These are phyloP conservation scores for Umbilicus rupestris DNA, from an alignment of 164 flowering plant species.

Conservation along the genomic window DNA sequence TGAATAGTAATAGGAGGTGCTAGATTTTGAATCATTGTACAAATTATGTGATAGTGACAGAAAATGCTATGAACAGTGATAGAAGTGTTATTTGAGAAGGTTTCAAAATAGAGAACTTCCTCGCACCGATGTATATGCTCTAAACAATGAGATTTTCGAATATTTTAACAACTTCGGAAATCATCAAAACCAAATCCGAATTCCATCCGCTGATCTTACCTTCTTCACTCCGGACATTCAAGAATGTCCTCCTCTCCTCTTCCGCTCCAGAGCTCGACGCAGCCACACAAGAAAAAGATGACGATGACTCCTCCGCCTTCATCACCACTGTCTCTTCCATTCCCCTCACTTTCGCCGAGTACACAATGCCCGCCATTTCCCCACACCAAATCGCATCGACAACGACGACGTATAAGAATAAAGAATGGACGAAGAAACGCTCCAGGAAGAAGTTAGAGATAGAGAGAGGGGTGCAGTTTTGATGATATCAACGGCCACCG, in stretches of 20 bases:
- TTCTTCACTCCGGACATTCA: neutral
- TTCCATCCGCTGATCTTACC: neutral
- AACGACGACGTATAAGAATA: no score
- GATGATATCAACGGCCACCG: slow-evolving; percentile 4
- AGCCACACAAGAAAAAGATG: neutral
- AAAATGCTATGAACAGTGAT: no score
- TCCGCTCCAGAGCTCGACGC: neutral
- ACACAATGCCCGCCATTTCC: neutral
- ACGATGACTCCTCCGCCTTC: neutral
- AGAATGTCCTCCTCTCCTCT: neutral
- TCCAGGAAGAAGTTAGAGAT: neutral
- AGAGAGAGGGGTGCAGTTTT: neutral
- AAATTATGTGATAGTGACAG: no score
- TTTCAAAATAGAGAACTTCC: no score
- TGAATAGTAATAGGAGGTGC: no score
- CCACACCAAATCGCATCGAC: neutral
- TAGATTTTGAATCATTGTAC: no score
- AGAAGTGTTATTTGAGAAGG: no score
- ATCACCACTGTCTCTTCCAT: neutral
- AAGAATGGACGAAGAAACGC: slow-evolving; percentile 4
- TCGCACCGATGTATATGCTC: no score
- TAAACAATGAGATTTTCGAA: neutral
- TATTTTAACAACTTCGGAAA: neutral
- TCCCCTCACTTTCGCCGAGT: neutral
- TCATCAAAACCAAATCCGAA: neutral